Conservation (phyloP, 2,329 filamentous ascomycete species). For the Calonectria montana region DNA sequence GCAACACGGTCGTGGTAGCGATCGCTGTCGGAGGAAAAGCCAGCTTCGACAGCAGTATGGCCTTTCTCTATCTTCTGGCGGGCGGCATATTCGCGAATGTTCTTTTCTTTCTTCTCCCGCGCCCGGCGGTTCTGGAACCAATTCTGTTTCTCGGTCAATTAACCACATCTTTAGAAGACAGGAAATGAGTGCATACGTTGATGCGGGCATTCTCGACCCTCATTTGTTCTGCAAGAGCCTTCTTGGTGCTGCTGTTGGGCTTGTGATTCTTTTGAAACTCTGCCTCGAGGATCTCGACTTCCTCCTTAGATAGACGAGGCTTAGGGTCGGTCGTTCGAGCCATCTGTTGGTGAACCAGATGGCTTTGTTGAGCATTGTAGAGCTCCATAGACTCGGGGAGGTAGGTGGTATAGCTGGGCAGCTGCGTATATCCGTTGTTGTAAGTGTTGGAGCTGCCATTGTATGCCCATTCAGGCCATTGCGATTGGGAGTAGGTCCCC, state of each 20-base stretch:
- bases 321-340: constrained; percentile 60
- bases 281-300: constrained; percentile 68
- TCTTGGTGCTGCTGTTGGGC: constrained; percentile 71
- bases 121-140: constrained; percentile 77
- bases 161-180: not conserved
- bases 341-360: constrained; percentile 52
- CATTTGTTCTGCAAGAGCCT: constrained; percentile 70
- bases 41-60: constrained; percentile 37
- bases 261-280: constrained; percentile 74
- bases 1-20: constrained; percentile 52
- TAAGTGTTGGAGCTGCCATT: constrained; percentile 44
- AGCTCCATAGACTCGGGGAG: constrained; percentile 53
- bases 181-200: constrained; percentile 59
- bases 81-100: constrained; percentile 56
- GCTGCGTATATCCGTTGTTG: constrained; percentile 45
- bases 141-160: constrained; percentile 62
- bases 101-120: constrained; percentile 73
- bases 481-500: constrained; percentile 48
- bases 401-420: constrained; percentile 49
- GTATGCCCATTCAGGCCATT: constrained; percentile 52
- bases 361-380: constrained; percentile 51
- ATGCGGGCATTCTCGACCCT: constrained; percentile 72
- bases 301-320: constrained; percentile 67
- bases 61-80: constrained; percentile 52
- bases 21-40: constrained; percentile 43